These are phyloP conservation scores for Alternaria viburni DNA, from an alignment of 2,329 filamentous ascomycete species.

Conservation along the genomic window DNA sequence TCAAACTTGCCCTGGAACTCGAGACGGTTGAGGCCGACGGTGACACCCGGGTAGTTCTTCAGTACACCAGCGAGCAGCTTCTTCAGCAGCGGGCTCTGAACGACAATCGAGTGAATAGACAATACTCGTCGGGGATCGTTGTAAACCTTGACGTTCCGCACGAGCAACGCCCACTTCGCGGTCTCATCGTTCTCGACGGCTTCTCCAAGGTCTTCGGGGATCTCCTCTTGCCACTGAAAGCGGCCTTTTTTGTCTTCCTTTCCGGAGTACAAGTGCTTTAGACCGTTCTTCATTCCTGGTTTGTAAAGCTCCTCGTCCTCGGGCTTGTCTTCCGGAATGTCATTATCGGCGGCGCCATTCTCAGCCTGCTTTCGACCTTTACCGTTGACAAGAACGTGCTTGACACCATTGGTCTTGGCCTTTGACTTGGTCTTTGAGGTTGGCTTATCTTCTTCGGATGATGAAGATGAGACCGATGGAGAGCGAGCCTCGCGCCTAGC, in stretches of 20 bases:
- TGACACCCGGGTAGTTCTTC: slow-evolving; percentile 66
- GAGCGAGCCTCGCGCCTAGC: background rate
- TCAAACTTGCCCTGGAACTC: slow-evolving; percentile 68
- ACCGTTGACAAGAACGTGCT: slow-evolving; percentile 22
- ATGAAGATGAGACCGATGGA: slow-evolving; percentile 6
- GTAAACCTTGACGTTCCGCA: slow-evolving; percentile 51
- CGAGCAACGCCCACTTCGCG: slow-evolving; percentile 60
- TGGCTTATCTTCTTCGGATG: slow-evolving; percentile 4
- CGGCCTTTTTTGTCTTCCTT: slow-evolving; percentile 50
- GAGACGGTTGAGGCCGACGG: slow-evolving; percentile 66
- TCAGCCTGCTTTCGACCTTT: slow-evolving; percentile 1
- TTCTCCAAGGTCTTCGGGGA: slow-evolving; percentile 39
- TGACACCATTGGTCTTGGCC: slow-evolving; percentile 9
- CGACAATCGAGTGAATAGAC: slow-evolving; percentile 66
- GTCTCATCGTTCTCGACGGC: slow-evolving; percentile 66
- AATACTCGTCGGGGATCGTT: slow-evolving; percentile 65
- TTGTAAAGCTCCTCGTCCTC: slow-evolving; percentile 23
- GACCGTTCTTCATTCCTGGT: slow-evolving; percentile 49
- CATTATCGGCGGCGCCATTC: background rate
- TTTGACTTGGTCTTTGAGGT: background rate
- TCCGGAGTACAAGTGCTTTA: slow-evolving; percentile 58
- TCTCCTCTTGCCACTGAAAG: slow-evolving; percentile 46
- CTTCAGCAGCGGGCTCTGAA: slow-evolving; percentile 70
- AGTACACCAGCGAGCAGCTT: slow-evolving; percentile 63
- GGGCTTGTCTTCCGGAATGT: slow-evolving; percentile 5